Evolutionary conservation across 2,329 filamentous ascomycete genomes (phyloP).

Genomic region (Cladosporium halotolerans): DNA sequence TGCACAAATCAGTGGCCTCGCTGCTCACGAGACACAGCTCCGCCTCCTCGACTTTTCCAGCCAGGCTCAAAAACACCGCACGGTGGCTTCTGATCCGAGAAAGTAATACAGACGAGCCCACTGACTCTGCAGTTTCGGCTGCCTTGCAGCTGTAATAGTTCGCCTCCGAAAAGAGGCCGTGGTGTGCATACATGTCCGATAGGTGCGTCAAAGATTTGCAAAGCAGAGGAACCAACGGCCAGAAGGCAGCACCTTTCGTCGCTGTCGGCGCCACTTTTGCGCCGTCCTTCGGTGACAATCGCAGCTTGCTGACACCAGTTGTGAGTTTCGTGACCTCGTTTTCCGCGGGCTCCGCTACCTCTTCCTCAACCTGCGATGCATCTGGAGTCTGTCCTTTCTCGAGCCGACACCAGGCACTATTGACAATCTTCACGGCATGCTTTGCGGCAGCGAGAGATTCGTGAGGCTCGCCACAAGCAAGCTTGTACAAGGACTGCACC

Average conservation of each 20-base stretch:
- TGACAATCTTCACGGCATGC: conserved; percentile 22
- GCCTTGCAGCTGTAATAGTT: conserved; percentile 83
- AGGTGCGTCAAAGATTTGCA: conserved; percentile 67
- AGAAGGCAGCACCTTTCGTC: conserved; percentile 62
- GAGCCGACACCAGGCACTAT: conserved; percentile 22
- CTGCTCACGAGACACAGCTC: conserved; percentile 23
- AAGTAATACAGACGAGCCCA: conserved; percentile 15
- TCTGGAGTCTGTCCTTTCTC: not conserved
- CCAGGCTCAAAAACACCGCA: conserved; percentile 18
- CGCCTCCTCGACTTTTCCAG: conserved; percentile 24
- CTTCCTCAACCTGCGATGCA: not conserved
- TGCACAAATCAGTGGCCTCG: conserved; percentile 11
- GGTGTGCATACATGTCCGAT: conserved; percentile 70
- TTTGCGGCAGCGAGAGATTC: conserved; percentile 25
- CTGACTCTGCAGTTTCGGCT: conserved; percentile 59
- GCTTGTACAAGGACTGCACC: conserved; percentile 20
- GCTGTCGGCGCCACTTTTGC: conserved; percentile 25
- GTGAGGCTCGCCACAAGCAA: conserved; percentile 14
- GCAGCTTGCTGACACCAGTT: conserved; percentile 28
- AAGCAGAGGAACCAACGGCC: conserved; percentile 69
- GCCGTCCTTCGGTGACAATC: conserved; percentile 32
- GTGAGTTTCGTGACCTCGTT: conserved; percentile 15
- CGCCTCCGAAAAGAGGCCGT: conserved; percentile 83
- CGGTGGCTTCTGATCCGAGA: conserved; percentile 18
- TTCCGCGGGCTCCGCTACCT: not conserved